A percentile compares a stretch with the other conserved stretches of the same genome.
Evolutionary conservation across 306 rosid genomes (phyloP).

Genomic region (Ammopiptanthus mongolicus): DNA sequence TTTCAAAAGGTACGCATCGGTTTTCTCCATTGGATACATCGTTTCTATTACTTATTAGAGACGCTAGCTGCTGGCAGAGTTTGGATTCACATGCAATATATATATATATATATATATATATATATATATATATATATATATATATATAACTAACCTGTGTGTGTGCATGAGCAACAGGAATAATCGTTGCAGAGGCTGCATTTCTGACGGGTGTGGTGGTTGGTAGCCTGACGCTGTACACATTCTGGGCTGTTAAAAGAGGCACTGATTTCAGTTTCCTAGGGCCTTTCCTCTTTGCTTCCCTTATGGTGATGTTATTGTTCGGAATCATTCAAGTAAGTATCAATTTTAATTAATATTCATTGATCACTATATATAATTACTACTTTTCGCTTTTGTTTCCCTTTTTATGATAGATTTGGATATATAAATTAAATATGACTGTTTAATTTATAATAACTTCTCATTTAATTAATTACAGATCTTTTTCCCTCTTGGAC

Average conservation of each 20-base stretch:
- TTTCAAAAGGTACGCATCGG: not conserved
- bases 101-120: too few species aligned
- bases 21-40: too few species aligned
- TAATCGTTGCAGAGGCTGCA: constrained; percentile 38
- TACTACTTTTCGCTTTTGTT: not conserved
- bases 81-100: too few species aligned
- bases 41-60: too few species aligned
- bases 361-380: not conserved
- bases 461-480: constrained; percentile 6
- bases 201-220: constrained; percentile 44
- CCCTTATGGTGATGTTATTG: constrained; percentile 28
- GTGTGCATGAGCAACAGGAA: constrained; percentile 26
- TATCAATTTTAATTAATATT: not conserved
- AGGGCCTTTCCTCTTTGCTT: constrained; percentile 55
- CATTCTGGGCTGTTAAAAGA: constrained; percentile 62
- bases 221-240: constrained; percentile 34
- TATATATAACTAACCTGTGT: too few species aligned
- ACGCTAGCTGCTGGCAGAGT: too few species aligned
- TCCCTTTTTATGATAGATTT: not conserved
- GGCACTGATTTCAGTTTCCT: constrained; percentile 51
- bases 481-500: constrained; percentile 43
- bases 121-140: too few species aligned
- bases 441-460: not conserved
- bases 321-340: constrained; percentile 53
- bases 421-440: not conserved